Evolutionary conservation across 371 early-diverging fungal species (phyloP).

Genomic region (Circinella minor): DNA sequence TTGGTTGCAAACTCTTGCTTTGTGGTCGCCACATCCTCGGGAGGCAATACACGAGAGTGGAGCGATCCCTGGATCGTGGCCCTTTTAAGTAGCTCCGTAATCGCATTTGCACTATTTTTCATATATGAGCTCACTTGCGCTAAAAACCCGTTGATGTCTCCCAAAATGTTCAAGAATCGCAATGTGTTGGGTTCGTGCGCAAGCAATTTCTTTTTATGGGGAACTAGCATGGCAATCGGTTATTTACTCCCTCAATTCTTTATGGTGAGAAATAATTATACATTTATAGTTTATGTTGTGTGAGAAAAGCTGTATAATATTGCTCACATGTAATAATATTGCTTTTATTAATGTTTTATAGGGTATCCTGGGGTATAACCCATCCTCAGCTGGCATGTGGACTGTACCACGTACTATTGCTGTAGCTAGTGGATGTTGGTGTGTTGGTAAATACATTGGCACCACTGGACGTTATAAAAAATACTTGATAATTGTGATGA

Average conservation of each 20-base stretch:
- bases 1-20: conserved; percentile 42
- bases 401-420: conserved; percentile 36
- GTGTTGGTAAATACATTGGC: conserved; percentile 35
- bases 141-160: conserved; percentile 64
- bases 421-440: conserved; percentile 40
- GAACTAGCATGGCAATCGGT: conserved; percentile 31
- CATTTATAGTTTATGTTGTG: not conserved
- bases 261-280: conserved; percentile 29
- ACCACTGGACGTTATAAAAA: conserved; percentile 33
- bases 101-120: conserved; percentile 52
- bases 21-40: conserved; percentile 63
- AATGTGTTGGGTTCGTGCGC: conserved; percentile 36
- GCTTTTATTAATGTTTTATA: not conserved
- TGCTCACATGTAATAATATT: no score
- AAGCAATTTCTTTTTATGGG: conserved; percentile 41
- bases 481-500: conserved; percentile 24
- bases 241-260: conserved; percentile 47
- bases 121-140: conserved; percentile 64
- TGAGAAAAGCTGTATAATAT: no score
- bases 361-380: conserved; percentile 43
- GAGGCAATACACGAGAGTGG: conserved; percentile 68
- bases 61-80: conserved; percentile 56
- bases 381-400: conserved; percentile 48
- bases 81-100: conserved; percentile 45
- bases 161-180: conserved; percentile 34